These are phyloP conservation scores for Protomyces lactucae-debilis DNA, from an alignment of 1,139 yeast genomes.

Conservation along the genomic window DNA sequence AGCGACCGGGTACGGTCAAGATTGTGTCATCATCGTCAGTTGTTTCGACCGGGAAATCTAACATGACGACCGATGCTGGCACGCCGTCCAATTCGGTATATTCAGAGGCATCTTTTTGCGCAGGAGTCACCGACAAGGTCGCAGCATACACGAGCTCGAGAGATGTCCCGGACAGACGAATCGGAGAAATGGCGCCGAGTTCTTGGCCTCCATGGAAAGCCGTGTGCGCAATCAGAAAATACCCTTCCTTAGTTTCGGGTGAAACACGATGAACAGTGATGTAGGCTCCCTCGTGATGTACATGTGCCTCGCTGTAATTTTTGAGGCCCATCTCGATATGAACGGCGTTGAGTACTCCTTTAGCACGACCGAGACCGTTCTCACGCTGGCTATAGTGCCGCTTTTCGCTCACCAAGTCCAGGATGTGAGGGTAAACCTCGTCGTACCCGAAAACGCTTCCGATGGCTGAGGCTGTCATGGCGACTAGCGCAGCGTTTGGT, in stretches of 20 bases:
- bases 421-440: slow-evolving; percentile 75
- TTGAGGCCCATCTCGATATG: slow-evolving; percentile 63
- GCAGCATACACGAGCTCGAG: slow-evolving; percentile 60
- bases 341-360: slow-evolving; percentile 53
- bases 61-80: slow-evolving; percentile 56
- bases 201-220: slow-evolving; percentile 51
- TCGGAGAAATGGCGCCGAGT: slow-evolving; percentile 51
- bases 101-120: slow-evolving; percentile 45
- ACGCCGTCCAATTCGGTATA: slow-evolving; percentile 51
- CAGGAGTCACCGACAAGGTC: slow-evolving; percentile 48
- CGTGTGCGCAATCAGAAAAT: slow-evolving; percentile 81
- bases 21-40: slow-evolving; percentile 44
- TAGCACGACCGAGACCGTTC: slow-evolving; percentile 71
- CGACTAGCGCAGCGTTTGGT: slow-evolving; percentile 90
- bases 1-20: slow-evolving; percentile 53
- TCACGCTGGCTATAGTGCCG: slow-evolving; percentile 55
- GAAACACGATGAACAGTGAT: slow-evolving; percentile 85
- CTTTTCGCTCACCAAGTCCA: slow-evolving; percentile 75
- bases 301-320: slow-evolving; percentile 84
- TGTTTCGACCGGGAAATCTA: slow-evolving; percentile 51
- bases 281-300: slow-evolving; percentile 88
- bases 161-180: slow-evolving; percentile 59
- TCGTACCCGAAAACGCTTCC: slow-evolving; percentile 95
- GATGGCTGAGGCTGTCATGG: slow-evolving; percentile 87
- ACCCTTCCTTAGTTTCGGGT: slow-evolving; percentile 79